Conservation (phyloP, 495 filamentous ascomycete species). For the Aspergillus kassunensis region DNA sequence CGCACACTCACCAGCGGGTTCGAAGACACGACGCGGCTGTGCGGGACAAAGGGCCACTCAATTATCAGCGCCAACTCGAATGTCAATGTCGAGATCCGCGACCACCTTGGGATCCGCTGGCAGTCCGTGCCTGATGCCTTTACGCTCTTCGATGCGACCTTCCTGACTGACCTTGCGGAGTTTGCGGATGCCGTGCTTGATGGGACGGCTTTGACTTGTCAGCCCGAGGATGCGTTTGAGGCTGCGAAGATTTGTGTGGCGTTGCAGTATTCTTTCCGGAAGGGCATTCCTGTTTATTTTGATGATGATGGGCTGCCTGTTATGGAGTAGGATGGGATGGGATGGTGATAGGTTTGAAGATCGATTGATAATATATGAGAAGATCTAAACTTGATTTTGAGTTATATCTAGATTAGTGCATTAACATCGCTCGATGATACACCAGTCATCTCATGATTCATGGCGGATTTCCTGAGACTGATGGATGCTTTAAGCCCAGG, state of each 20-base stretch:
- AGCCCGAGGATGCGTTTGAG: conserved; percentile 4
- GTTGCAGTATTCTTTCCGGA: conserved; percentile 1
- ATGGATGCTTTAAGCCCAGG: no score
- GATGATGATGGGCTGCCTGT: not conserved
- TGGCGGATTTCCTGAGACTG: no score
- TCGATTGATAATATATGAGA: no score
- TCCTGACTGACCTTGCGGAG: not conserved
- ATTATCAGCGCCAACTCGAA: not conserved
- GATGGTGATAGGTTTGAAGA: no score
- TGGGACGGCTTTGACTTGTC: not conserved
- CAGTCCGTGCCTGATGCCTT: not conserved
- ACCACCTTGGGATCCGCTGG: not conserved
- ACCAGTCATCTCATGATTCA: no score
- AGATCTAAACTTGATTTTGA: no score
- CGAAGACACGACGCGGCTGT: conserved; percentile 3
- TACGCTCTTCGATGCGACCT: not conserved
- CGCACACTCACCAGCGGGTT: conserved; percentile 5
- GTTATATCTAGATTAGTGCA: no score
- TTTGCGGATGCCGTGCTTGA: not conserved
- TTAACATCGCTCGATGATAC: no score
- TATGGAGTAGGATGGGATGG: not conserved
- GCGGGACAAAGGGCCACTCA: conserved; percentile 3
- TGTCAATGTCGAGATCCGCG: not conserved
- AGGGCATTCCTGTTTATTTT: conserved; percentile 2
- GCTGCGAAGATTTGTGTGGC: not conserved